Evolutionary conservation across 176 grass and related monocot genomes (phyloP).

Genomic region (Rhynchospora breviuscula): DNA sequence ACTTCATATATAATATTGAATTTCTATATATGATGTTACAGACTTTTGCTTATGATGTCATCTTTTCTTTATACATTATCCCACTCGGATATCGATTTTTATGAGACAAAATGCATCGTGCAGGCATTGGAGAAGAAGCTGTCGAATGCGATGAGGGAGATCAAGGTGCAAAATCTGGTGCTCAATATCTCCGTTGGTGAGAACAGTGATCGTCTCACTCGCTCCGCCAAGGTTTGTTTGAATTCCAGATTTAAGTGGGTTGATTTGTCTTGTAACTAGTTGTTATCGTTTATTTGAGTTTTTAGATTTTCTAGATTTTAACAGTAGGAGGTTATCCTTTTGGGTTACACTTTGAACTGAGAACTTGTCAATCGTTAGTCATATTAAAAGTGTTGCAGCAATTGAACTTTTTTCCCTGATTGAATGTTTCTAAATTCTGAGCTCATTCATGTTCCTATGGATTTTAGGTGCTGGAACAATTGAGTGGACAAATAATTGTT

Average conservation of each 20-base stretch:
- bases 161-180: slow-evolving; percentile 83
- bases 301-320: not conserved
- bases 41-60: not conserved
- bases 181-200: slow-evolving; percentile 89
- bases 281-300: not conserved
- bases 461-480: slow-evolving; percentile 64
- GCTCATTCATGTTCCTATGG: not conserved
- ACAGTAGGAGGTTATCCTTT: not conserved
- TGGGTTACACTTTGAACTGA: not conserved
- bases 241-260: not conserved
- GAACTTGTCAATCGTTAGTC: not conserved
- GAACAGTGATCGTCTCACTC: slow-evolving; percentile 81
- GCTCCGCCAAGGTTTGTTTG: slow-evolving; percentile 48
- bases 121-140: slow-evolving; percentile 84
- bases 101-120: not conserved
- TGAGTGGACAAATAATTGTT: slow-evolving; percentile 68
- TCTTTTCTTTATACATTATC: not conserved
- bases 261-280: not conserved
- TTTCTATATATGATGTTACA: not conserved
- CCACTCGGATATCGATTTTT: not conserved
- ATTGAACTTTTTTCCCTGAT: not conserved
- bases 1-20: not conserved
- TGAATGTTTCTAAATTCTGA: not conserved
- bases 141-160: slow-evolving; percentile 68
- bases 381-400: not conserved